Conservation (phyloP, 805 yeast genomes). For the Kodamaea jinghongensis region DNA sequence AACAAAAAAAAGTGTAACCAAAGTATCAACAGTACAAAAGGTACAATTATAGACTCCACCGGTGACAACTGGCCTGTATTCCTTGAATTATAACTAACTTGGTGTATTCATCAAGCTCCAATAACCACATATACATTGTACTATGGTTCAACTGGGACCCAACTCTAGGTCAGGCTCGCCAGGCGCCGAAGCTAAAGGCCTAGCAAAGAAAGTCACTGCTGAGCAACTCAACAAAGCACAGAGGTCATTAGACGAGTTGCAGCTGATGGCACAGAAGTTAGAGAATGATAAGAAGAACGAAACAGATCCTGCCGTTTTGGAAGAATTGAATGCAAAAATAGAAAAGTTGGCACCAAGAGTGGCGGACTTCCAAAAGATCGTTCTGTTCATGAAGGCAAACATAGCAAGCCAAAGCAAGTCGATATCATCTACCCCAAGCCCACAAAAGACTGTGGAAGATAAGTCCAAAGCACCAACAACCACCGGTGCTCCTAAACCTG, state of each 20-base stretch:
- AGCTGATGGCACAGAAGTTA: slow-evolving; percentile 19
- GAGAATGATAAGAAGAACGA: slow-evolving; percentile 18
- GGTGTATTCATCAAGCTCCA: too few relatives aligned
- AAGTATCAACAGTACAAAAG: too few relatives aligned
- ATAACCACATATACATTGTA: too few relatives aligned
- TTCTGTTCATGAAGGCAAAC: slow-evolving; percentile 22
- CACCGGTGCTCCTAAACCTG: slow-evolving; percentile 8
- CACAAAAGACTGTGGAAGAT: slow-evolving; percentile 1
- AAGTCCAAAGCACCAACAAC: slow-evolving; percentile 4
- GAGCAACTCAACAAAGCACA: slow-evolving; percentile 24
- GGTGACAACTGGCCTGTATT: too few relatives aligned
- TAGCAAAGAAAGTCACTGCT: slow-evolving; percentile 7
- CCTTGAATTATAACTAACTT: too few relatives aligned
- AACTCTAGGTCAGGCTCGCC: slow-evolving; percentile 6
- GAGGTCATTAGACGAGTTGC: slow-evolving; percentile 20
- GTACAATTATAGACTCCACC: too few relatives aligned
- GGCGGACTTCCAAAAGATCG: slow-evolving; percentile 22
- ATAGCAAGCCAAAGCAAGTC: slow-evolving; percentile 16
- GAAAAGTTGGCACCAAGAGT: slow-evolving; percentile 16
- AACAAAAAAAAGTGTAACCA: too few relatives aligned
- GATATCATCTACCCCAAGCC: slow-evolving; percentile 2
- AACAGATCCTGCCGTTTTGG: slow-evolving; percentile 7
- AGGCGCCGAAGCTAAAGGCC: neutral
- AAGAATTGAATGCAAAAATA: slow-evolving; percentile 10
- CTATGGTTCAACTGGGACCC: slow-evolving; percentile 4